Percentiles rank a stretch among this genome's conserved stretches.
Conservation (phyloP, 805 yeast genomes). For the Isabelozyma pseudorhagii region DNA sequence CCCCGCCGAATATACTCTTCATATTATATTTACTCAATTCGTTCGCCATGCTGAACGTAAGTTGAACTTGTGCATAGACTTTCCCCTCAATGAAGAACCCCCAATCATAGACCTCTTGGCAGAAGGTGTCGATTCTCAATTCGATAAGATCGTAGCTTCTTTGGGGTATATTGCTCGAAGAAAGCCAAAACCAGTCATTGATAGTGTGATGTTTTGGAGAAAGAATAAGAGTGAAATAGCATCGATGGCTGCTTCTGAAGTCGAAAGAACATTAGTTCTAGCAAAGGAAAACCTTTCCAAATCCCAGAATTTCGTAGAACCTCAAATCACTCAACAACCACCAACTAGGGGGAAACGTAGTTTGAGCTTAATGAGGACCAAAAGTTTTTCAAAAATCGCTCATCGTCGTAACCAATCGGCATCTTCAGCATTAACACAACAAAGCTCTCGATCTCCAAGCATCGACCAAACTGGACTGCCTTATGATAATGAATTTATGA, state of each 20-base stretch:
- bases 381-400: constrained; percentile 33
- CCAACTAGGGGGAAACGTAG: constrained; percentile 32
- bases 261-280: constrained; percentile 25
- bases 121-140: constrained; percentile 81
- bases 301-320: constrained; percentile 2
- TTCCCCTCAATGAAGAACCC: constrained; percentile 69
- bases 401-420: constrained; percentile 54
- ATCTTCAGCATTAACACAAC: constrained; percentile 25
- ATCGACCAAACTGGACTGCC: constrained; percentile 4
- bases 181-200: constrained; percentile 94
- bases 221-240: constrained; percentile 89
- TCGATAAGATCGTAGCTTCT: constrained; percentile 82
- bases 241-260: constrained; percentile 39
- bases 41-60: constrained; percentile 92
- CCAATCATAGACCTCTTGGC: constrained; percentile 75
- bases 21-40: constrained; percentile 91
- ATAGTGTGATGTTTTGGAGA: constrained; percentile 98
- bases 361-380: constrained; percentile 37
- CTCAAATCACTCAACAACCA: constrained; percentile 6
- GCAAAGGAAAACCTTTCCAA: constrained; percentile 43
- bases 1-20: constrained; percentile 88
- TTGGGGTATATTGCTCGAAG: constrained; percentile 86
- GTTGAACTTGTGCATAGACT: constrained; percentile 65
- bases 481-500: constrained; percentile 11
- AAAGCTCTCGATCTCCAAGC: constrained; percentile 16